Percentiles rank a stretch among this genome's conserved stretches.
Evolutionary conservation across 2,329 filamentous ascomycete species (phyloP).

Genomic region (Dactylonectria macrodidyma): DNA sequence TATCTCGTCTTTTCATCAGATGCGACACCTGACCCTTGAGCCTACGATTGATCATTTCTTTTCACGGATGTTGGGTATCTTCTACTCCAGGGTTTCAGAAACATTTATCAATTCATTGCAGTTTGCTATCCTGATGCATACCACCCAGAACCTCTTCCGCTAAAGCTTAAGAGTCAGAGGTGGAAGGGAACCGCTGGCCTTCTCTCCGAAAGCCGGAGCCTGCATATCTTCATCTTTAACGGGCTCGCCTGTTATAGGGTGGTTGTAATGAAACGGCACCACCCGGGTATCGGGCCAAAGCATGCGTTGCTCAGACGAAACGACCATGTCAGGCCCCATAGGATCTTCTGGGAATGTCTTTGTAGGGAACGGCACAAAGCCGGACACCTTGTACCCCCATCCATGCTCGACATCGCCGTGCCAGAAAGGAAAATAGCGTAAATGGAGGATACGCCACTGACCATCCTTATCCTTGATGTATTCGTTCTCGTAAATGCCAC

Average conservation of each 20-base stretch:
- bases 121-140: not conserved
- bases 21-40: no score
- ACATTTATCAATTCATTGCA: not conserved
- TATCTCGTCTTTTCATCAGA: no score
- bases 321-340: slow-evolving; percentile 10
- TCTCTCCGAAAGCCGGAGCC: slow-evolving; percentile 20
- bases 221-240: slow-evolving; percentile 29
- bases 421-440: slow-evolving; percentile 31
- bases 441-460: slow-evolving; percentile 18
- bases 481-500: slow-evolving; percentile 33
- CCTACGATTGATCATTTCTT: no score
- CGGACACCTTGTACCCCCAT: slow-evolving; percentile 25
- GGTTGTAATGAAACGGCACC: slow-evolving; percentile 27
- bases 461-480: slow-evolving; percentile 28
- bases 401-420: slow-evolving; percentile 27
- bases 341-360: slow-evolving; percentile 19
- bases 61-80: no score
- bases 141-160: not conserved
- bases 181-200: not conserved
- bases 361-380: slow-evolving; percentile 25
- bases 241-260: slow-evolving; percentile 9
- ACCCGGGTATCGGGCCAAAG: slow-evolving; percentile 27
- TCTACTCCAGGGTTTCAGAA: not conserved
- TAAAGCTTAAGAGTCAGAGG: not conserved
- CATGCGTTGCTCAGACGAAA: slow-evolving; percentile 1